Evolutionary conservation across 805 yeast genomes (phyloP).

Genomic region (Wickerhamomyces queroliae): DNA sequence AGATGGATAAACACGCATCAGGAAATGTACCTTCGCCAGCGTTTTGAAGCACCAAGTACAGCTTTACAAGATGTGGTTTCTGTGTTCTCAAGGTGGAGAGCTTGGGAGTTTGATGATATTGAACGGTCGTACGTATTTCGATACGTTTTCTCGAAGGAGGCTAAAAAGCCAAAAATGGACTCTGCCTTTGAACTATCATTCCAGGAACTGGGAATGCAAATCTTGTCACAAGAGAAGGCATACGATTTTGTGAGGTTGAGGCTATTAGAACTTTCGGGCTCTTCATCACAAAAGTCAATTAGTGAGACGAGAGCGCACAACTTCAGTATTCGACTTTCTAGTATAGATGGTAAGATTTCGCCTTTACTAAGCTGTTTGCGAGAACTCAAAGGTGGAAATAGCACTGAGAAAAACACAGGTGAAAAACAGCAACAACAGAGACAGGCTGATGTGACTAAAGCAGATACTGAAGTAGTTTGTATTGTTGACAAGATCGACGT

Average conservation of each 20-base stretch:
- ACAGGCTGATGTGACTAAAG: no score
- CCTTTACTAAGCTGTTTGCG: no score
- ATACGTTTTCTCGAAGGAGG: conserved; percentile 34
- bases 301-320: no score
- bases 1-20: conserved; percentile 39
- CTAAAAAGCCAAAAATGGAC: conserved; percentile 1
- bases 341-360: no score
- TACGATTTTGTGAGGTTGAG: neutral
- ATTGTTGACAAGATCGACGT: no score
- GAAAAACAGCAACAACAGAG: no score
- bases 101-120: conserved; percentile 78
- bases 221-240: neutral
- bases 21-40: conserved; percentile 21
- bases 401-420: no score
- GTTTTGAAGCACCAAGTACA: conserved; percentile 41
- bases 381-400: no score
- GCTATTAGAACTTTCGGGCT: neutral
- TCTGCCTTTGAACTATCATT: conserved; percentile 22
- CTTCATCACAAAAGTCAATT: neutral
- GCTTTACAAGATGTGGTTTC: conserved; percentile 51
- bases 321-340: no score
- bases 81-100: conserved; percentile 76
- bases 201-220: conserved; percentile 19
- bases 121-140: conserved; percentile 50
- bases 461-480: no score